Conservation (phyloP, 306 rosid species). For the Trifolium subterraneum region DNA sequence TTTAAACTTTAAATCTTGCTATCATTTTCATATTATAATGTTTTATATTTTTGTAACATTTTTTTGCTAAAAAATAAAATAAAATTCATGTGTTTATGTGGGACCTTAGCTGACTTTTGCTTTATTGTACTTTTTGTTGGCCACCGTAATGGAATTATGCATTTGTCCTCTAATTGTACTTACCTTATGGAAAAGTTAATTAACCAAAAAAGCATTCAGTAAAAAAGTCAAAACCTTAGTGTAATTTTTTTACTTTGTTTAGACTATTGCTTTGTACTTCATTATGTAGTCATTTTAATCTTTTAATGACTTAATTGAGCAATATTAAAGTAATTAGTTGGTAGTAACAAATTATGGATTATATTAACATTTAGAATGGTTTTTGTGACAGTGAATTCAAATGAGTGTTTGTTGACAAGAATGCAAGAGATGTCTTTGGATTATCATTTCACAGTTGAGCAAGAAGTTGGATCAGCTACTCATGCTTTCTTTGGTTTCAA, state of each 20-base stretch:
- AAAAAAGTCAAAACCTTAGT: background rate
- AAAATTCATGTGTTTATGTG: constrained; percentile 27
- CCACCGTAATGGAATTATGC: constrained; percentile 37
- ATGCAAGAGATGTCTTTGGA: constrained; percentile 99
- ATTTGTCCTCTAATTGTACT: constrained; percentile 28
- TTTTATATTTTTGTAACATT: background rate
- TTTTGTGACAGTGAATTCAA: constrained; percentile 70
- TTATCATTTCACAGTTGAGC: constrained; percentile 97
- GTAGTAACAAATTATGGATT: background rate
- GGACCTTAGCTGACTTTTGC: constrained; percentile 43
- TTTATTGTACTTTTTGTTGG: constrained; percentile 14
- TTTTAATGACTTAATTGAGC: background rate
- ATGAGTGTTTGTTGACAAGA: constrained; percentile 91
- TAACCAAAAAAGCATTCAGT: background rate
- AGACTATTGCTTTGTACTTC: background rate
- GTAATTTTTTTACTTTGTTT: background rate
- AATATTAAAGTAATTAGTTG: background rate
- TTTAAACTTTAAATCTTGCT: background rate
- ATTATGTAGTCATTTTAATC: background rate
- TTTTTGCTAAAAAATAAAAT: background rate
- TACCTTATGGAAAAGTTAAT: constrained; percentile 10
- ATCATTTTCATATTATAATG: constrained; percentile 7
- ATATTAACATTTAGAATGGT: background rate
- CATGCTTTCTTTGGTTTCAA: constrained; percentile 99
- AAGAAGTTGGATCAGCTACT: constrained; percentile 99